Evolutionary conservation across 2,329 filamentous ascomycete genomes (phyloP).

Genomic region (Ophiostoma sp.): DNA sequence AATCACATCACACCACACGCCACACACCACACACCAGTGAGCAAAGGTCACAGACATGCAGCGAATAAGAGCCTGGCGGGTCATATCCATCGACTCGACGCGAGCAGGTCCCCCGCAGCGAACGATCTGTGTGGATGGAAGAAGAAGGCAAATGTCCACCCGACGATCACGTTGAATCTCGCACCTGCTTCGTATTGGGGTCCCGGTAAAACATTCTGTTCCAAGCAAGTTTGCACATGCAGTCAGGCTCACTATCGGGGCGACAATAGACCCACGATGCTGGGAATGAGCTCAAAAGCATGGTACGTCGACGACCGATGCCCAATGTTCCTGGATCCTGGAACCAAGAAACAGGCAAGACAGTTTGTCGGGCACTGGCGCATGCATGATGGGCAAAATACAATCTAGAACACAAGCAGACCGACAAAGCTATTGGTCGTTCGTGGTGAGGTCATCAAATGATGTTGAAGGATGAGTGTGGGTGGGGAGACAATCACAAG

Average conservation of each 20-base stretch:
- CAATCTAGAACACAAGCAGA: not conserved
- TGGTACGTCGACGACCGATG: not conserved
- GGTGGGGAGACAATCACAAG: not conserved
- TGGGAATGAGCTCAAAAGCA: not conserved
- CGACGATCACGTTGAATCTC: not conserved
- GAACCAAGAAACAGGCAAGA: too few species aligned
- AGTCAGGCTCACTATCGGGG: not conserved
- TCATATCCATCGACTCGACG: not conserved
- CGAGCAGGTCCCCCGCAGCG: not conserved
- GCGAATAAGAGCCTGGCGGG: not conserved
- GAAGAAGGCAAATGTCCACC: too few species aligned
- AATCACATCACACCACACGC: not conserved
- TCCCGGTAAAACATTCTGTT: not conserved
- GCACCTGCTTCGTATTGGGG: not conserved
- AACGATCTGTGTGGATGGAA: not conserved
- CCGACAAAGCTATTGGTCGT: not conserved
- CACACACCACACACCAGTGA: not conserved
- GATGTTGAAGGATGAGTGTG: not conserved
- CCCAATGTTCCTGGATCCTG: not conserved
- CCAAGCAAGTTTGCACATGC: not conserved
- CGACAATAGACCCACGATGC: conserved; percentile 6
- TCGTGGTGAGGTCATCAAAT: not conserved
- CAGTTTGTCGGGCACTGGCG: too few species aligned
- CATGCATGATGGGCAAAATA: not conserved
- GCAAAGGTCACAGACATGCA: not conserved